Evolutionary conservation across 192 early-diverging fungal genomes (phyloP), one percentile per base, ranked within the genome.

Genomic region (Martensiomyces pterosporus): DNA sequence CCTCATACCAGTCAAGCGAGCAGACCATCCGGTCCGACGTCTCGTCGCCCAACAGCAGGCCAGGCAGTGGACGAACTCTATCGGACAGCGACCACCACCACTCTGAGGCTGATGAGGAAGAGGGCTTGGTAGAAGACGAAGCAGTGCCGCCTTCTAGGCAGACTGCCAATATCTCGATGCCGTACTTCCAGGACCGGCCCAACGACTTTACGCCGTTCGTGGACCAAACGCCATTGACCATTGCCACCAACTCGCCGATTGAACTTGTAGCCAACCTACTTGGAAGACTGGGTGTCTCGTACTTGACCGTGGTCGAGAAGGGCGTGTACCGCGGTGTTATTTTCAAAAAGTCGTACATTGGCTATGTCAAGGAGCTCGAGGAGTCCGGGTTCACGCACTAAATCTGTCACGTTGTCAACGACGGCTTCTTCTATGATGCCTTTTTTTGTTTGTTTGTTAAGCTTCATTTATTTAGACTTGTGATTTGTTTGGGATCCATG

Each of bases 251-350:
- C 47, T 75, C 88, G 21, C 85, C 86, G n/a, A 84, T 92, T 55
- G 88, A 94, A 51, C 49, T 96, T n/a, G 82, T 89, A 0, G 74
- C 85, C 49, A 90, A 91, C 37, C 43, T 94, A 40, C 90, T 96
- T 55, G 75, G 84, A 38, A 88, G 92, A 45, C 53, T 96, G 32
- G 92, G 93, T 3, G 68, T 88, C 21, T 80, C 83, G 37, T 90
- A 86, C 29, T 53, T 96, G 2, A 88, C 86, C 55, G 90, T 96
- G 9, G 81, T 82, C 7, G 71, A 87, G 39, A 75, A 82, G 16
- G 91, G 93, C 2, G 54, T 77, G 13, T 89, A 80, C 39, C 80
- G 83, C 33, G 93, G 92, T 15, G 79, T 92, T 35, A 86, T 96
- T 19, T 84, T 87, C 60, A 96, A 94, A 70, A 91, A 91, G 57